phyloP scores from a whole-genome alignment of 345 rosid genomes.

The Populus ilicifolia region DNA sequence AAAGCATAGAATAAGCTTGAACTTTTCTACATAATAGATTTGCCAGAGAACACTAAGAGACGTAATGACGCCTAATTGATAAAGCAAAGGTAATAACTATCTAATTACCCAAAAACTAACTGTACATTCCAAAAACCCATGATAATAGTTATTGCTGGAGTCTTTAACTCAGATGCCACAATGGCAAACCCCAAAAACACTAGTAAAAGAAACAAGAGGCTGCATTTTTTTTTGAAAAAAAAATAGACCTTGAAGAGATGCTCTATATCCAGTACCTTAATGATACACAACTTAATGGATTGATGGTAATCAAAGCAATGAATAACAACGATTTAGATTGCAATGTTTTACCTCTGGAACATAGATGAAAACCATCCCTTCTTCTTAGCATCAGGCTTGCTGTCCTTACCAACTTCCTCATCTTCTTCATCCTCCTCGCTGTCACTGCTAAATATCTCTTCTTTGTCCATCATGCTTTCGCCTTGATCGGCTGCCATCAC shows the following conservation, averaged over 20 bases:
- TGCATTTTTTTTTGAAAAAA: background rate
- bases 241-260: background rate
- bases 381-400: constrained; percentile 68
- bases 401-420: constrained; percentile 47
- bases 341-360: constrained; percentile 72
- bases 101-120: background rate
- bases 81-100: background rate
- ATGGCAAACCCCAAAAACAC: background rate
- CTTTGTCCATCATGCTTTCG: constrained; percentile 98
- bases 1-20: background rate
- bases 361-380: constrained; percentile 96
- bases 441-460: constrained; percentile 82
- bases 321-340: background rate
- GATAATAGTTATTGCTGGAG: background rate
- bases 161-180: background rate
- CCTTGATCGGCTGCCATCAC: constrained; percentile 79
- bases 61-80: background rate
- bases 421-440: constrained; percentile 78
- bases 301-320: background rate
- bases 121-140: background rate
- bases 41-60: background rate
- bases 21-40: background rate
- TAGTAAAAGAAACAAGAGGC: background rate
- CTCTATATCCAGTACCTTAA: background rate
- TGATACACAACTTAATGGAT: background rate